A percentile compares a stretch with the other conserved stretches of the same genome.
Conservation (phyloP, 805 yeast genomes). For the Hanseniaspora valbyensis region DNA sequence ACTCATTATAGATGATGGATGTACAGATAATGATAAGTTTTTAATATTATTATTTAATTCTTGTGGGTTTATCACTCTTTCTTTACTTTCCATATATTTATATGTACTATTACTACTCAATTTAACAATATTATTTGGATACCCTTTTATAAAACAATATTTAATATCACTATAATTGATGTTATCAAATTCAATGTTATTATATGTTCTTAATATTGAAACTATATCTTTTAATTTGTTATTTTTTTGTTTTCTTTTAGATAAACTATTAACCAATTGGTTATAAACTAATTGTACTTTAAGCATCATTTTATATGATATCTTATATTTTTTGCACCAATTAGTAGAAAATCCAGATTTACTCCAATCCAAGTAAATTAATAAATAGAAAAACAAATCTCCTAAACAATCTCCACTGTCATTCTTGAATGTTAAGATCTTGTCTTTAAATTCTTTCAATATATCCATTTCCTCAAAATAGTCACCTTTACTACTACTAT, state of each 20-base stretch:
- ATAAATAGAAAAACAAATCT: constrained; percentile 68
- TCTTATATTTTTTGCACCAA: constrained; percentile 79
- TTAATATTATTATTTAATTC: too few species aligned
- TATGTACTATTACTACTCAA: constrained; percentile 24
- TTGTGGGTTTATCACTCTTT: background rate
- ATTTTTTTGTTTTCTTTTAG: too few species aligned
- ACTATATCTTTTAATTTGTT: too few species aligned
- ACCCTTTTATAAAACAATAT: constrained; percentile 27
- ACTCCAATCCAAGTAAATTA: constrained; percentile 68
- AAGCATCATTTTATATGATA: constrained; percentile 62
- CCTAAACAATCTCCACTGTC: constrained; percentile 45
- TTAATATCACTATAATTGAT: constrained; percentile 16
- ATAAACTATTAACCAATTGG: too few species aligned
- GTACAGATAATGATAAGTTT: background rate
- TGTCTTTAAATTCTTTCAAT: constrained; percentile 22
- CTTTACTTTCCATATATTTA: constrained; percentile 21
- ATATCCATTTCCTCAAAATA: constrained; percentile 14
- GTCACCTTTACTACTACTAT: background rate
- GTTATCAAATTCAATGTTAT: constrained; percentile 15
- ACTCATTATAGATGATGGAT: constrained; percentile 22
- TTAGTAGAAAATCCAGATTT: constrained; percentile 52
- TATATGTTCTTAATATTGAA: too few species aligned
- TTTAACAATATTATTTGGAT: constrained; percentile 27
- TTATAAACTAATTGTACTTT: constrained; percentile 60
- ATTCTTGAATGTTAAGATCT: constrained; percentile 18